Evolutionary conservation across 805 yeast genomes (phyloP).

Genomic region (Kregervanrija fluxuum): DNA sequence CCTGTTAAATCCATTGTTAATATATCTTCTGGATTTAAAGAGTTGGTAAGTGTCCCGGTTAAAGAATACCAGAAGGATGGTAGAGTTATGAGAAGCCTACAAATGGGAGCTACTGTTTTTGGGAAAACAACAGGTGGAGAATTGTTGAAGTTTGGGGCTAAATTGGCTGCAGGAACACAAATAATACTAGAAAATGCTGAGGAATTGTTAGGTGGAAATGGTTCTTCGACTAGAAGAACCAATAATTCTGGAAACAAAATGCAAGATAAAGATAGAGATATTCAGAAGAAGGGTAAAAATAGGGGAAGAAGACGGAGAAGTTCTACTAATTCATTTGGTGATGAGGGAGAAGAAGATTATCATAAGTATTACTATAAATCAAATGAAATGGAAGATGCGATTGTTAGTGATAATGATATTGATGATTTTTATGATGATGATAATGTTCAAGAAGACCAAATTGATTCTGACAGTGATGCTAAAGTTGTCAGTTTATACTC

Average conservation of each 20-base stretch:
- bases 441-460: constrained; percentile 20
- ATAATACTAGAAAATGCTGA: constrained; percentile 73
- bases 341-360: constrained; percentile 16
- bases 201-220: constrained; percentile 69
- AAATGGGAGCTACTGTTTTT: constrained; percentile 68
- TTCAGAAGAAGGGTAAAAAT: constrained; percentile 3
- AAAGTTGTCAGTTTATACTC: constrained; percentile 66
- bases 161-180: constrained; percentile 84
- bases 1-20: constrained; percentile 73
- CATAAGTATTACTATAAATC: constrained; percentile 3
- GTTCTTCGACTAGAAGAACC: constrained; percentile 36
- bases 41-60: constrained; percentile 65
- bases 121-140: constrained; percentile 77
- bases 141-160: constrained; percentile 72
- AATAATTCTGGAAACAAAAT: not conserved
- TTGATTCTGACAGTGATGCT: constrained; percentile 29
- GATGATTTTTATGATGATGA: constrained; percentile 21
- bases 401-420: constrained; percentile 23
- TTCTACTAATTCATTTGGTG: constrained; percentile 23
- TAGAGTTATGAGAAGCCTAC: constrained; percentile 57
- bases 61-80: constrained; percentile 72
- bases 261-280: not conserved
- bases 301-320: constrained; percentile 13
- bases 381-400: constrained; percentile 18
- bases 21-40: constrained; percentile 71